These are phyloP conservation scores for Sporothrix sp. DNA, from an alignment of 2,329 filamentous ascomycete genomes.

Conservation along the genomic window DNA sequence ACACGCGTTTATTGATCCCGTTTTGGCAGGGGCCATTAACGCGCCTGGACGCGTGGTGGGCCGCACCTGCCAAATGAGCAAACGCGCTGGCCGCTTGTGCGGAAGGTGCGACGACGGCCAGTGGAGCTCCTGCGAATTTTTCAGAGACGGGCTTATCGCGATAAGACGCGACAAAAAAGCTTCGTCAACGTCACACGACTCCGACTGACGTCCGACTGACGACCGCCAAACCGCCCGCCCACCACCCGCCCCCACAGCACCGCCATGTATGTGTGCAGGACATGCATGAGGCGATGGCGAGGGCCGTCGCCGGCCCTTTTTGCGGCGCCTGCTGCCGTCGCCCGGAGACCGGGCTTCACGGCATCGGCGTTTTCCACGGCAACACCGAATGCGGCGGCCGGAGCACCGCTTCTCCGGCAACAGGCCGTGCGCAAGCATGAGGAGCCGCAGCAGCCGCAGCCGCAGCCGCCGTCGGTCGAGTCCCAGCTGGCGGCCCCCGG, in stretches of 20 bases:
- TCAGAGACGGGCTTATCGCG: slow-evolving; percentile 5
- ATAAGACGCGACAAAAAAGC: neutral
- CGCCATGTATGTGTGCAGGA: slow-evolving; percentile 31
- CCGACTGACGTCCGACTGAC: too few species aligned
- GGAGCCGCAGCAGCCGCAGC: neutral
- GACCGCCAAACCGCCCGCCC: too few species aligned
- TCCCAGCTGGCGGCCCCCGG: too few species aligned
- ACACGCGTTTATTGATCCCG: slow-evolving; percentile 1
- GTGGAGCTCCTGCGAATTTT: neutral
- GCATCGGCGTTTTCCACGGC: neutral
- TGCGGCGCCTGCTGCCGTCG: neutral
- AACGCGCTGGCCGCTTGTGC: neutral
- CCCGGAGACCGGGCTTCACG: neutral
- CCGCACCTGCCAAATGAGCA: slow-evolving; percentile 4
- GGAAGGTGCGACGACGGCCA: too few species aligned
- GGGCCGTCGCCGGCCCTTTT: neutral
- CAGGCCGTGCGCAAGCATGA: neutral
- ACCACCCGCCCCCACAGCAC: neutral
- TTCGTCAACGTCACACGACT: neutral
- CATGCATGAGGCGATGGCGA: slow-evolving; percentile 25
- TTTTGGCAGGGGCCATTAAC: slow-evolving; percentile 4
- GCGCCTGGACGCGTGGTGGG: slow-evolving; percentile 11
- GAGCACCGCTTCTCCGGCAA: neutral
- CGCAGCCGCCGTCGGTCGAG: neutral
- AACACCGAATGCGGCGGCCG: neutral